These are phyloP conservation scores for Colletotrichum filicis DNA, from an alignment of 2,329 filamentous ascomycete species.

Conservation along the genomic window DNA sequence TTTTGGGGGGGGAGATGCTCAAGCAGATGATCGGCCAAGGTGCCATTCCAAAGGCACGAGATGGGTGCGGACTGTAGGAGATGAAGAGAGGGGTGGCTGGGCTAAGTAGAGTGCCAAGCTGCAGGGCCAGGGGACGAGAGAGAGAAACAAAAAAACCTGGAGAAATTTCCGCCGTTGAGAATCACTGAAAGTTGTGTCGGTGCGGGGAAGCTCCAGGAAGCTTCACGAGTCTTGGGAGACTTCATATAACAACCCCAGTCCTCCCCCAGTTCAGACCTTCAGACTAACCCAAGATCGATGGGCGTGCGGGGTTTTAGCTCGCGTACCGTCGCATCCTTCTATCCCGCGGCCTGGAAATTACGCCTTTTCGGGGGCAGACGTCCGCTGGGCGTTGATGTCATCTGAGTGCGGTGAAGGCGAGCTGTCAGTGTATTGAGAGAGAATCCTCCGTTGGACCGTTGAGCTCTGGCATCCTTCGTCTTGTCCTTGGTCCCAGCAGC, in stretches of 20 bases:
- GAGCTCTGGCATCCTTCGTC: neutral
- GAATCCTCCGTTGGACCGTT: neutral
- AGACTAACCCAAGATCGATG: constrained; percentile 3
- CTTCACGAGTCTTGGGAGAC: neutral
- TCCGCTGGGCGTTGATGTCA: constrained; percentile 21
- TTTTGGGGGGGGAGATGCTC: neutral
- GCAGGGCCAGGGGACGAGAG: neutral
- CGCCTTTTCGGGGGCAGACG: constrained; percentile 2
- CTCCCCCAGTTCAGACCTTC: neutral
- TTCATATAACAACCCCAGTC: constrained; percentile 20
- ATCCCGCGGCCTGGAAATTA: constrained; percentile 19
- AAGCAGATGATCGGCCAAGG: neutral
- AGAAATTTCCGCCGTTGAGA: constrained; percentile 17
- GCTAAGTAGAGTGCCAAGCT: constrained; percentile 14
- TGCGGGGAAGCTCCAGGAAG: constrained; percentile 24
- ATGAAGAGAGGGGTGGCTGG: constrained; percentile 9
- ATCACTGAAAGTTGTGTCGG: neutral
- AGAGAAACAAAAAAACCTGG: neutral
- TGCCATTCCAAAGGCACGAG: neutral
- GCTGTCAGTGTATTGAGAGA: neutral
- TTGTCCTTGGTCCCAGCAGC: neutral
- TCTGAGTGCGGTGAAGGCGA: constrained; percentile 16
- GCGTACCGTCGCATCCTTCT: constrained; percentile 29
- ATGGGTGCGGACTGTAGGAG: neutral
- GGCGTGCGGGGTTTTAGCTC: constrained; percentile 33